Conservation (phyloP, 805 yeast genomes). For the Yarrowia hollandica region DNA sequence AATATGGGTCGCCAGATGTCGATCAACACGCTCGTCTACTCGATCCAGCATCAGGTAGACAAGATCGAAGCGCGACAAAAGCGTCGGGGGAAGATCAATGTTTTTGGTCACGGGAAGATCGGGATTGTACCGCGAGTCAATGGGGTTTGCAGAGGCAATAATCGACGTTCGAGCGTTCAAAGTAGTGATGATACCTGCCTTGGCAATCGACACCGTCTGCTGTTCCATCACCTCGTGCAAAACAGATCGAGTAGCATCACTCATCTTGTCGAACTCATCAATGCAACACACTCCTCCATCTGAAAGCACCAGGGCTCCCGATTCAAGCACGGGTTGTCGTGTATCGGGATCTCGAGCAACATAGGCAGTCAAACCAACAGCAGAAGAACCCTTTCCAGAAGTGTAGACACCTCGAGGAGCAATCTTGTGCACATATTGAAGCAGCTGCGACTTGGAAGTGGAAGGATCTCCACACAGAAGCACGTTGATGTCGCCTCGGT, state of each 20-base stretch:
- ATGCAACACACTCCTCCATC: conserved; percentile 99
- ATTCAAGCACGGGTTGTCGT: conserved; percentile 86
- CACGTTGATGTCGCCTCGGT: conserved; percentile 93
- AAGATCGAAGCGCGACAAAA: conserved; percentile 90
- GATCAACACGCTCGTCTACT: conserved; percentile 81
- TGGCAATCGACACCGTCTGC: conserved; percentile 96
- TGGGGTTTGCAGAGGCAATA: conserved; percentile 95
- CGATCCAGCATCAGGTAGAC: conserved; percentile 90
- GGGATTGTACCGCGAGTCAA: conserved; percentile 94
- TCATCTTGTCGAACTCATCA: conserved; percentile 98
- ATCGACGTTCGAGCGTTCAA: conserved; percentile 95
- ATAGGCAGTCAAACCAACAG: conserved; percentile 97
- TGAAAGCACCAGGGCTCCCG: conserved; percentile 93
- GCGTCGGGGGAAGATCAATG: conserved; percentile 95
- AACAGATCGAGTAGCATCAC: conserved; percentile 89
- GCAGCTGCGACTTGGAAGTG: conserved; percentile 90
- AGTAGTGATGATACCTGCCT: conserved; percentile 97
- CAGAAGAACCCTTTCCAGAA: conserved; percentile 98
- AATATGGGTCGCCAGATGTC: conserved; percentile 84
- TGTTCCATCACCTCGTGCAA: conserved; percentile 99
- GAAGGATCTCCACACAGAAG: conserved; percentile 97
- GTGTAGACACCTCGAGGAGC: conserved; percentile 98
- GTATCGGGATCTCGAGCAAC: conserved; percentile 93
- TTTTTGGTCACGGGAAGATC: conserved; percentile 90
- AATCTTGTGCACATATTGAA: conserved; percentile 93